Evolutionary conservation across 2,329 filamentous ascomycete genomes (phyloP).

Genomic region (Talaromyces verruculosus): DNA sequence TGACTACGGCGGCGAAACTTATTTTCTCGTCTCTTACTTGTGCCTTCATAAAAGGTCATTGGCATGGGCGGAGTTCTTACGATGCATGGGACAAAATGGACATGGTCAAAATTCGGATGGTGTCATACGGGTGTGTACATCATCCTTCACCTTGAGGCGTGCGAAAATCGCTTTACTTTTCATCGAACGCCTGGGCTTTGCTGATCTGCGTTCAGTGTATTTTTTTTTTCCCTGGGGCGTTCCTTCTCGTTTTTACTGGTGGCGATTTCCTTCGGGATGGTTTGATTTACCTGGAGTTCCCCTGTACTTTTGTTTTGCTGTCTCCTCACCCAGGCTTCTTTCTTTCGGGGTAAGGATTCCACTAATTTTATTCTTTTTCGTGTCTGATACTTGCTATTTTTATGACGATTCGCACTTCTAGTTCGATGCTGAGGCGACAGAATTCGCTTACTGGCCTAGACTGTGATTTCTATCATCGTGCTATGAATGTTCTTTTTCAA

Average conservation of each 20-base stretch:
- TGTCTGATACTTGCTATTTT: slow-evolving; percentile 20
- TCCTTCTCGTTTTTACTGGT: slow-evolving; percentile 11
- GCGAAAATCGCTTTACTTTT: slow-evolving; percentile 31
- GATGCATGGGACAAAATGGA: slow-evolving; percentile 42
- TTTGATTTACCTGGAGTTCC: slow-evolving; percentile 16
- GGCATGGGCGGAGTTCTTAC: slow-evolving; percentile 43
- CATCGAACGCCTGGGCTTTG: slow-evolving; percentile 30
- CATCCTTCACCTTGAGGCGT: slow-evolving; percentile 31
- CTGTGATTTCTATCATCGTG: slow-evolving; percentile 2
- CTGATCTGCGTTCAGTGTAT: slow-evolving; percentile 28
- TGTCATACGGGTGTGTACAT: slow-evolving; percentile 30
- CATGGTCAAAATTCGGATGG: slow-evolving; percentile 32
- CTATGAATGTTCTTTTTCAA: slow-evolving; percentile 2
- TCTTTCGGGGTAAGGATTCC: slow-evolving; percentile 7
- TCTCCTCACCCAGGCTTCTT: slow-evolving; percentile 25
- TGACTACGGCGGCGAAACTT: slow-evolving; percentile 23
- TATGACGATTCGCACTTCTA: not conserved
- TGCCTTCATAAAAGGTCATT: slow-evolving; percentile 28
- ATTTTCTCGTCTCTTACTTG: slow-evolving; percentile 27
- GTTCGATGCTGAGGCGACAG: not conserved
- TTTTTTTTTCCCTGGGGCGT: slow-evolving; percentile 13
- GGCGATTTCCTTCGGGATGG: slow-evolving; percentile 17
- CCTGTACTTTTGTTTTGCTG: slow-evolving; percentile 20
- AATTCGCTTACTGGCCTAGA: slow-evolving; percentile 11
- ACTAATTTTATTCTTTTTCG: slow-evolving; percentile 16